These are phyloP conservation scores for Dissoconium aciculare DNA, from an alignment of 2,329 filamentous ascomycete genomes.

Conservation along the genomic window DNA sequence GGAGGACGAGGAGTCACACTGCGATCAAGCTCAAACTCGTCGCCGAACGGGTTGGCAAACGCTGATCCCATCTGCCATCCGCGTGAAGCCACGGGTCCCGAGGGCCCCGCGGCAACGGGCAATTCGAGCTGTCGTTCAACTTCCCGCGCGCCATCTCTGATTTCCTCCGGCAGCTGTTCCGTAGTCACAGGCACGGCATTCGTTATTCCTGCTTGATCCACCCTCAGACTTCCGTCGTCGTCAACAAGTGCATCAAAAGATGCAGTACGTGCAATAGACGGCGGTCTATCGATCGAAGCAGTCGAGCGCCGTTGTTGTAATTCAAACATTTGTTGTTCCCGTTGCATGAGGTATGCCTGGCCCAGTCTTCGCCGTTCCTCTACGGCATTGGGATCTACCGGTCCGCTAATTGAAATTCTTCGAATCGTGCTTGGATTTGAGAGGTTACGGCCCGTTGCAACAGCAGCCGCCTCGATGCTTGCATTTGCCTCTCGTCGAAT, in stretches of 20 bases:
- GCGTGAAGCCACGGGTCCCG: slow-evolving; percentile 7
- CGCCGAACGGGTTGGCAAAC: slow-evolving; percentile 32
- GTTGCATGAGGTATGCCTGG: slow-evolving; percentile 22
- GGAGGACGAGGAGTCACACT: slow-evolving; percentile 32
- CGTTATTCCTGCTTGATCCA: slow-evolving; percentile 1
- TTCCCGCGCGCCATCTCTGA: slow-evolving; percentile 14
- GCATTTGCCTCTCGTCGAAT: slow-evolving; percentile 16
- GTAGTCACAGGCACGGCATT: slow-evolving; percentile 10
- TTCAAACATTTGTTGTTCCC: slow-evolving; percentile 23
- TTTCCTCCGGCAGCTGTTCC: slow-evolving; percentile 10
- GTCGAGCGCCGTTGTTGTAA: slow-evolving; percentile 18
- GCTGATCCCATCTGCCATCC: slow-evolving; percentile 28
- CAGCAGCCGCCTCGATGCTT: slow-evolving; percentile 20
- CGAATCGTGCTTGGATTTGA: slow-evolving; percentile 14
- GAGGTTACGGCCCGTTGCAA: slow-evolving; percentile 22
- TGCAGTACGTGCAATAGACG: slow-evolving; percentile 7
- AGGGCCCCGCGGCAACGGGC: slow-evolving; percentile 10
- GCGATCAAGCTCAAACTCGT: slow-evolving; percentile 25
- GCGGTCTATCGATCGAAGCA: slow-evolving; percentile 10
- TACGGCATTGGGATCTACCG: slow-evolving; percentile 19
- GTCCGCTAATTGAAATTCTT: slow-evolving; percentile 19
- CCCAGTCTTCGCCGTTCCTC: slow-evolving; percentile 23
- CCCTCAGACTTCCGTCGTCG: slow-evolving; percentile 18
- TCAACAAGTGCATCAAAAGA: slow-evolving; percentile 23
- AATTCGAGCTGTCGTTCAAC: slow-evolving; percentile 14